A percentile compares a stretch with the other conserved stretches of the same genome.
Evolutionary conservation across 192 early-diverging fungal genomes (phyloP).

Genomic region (Entomortierella parvispora): DNA sequence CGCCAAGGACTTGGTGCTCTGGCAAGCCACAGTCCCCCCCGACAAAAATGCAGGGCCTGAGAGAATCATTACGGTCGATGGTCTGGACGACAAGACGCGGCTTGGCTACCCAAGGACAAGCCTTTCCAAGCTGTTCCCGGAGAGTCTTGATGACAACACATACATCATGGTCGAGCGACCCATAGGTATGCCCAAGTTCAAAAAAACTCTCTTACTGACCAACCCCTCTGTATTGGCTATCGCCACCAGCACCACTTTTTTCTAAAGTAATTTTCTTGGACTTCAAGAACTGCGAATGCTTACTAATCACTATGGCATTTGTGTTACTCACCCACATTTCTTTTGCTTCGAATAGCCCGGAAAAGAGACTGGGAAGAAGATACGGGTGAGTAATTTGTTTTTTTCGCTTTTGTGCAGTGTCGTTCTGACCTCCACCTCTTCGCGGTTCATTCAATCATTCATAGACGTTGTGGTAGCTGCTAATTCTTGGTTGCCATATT

Average conservation of each 20-base stretch:
- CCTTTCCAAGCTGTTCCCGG: not conserved
- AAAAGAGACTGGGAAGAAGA: slow-evolving; percentile 19
- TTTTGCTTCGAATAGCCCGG: slow-evolving; percentile 6
- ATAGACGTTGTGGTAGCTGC: not conserved
- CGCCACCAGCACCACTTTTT: too few relatives aligned
- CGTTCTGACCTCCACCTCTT: not conserved
- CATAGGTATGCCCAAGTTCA: not conserved
- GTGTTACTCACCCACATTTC: not conserved
- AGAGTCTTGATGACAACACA: not conserved
- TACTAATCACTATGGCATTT: too few relatives aligned
- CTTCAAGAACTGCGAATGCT: too few relatives aligned
- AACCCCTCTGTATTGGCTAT: too few relatives aligned
- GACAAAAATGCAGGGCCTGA: not conserved
- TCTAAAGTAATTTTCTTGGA: too few relatives aligned
- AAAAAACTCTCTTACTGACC: slow-evolving; percentile 5
- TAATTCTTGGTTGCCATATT: not conserved
- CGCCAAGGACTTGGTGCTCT: not conserved
- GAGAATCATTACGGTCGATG: not conserved
- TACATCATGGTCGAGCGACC: slow-evolving; percentile 7
- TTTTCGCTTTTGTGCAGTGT: not conserved
- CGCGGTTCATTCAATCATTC: not conserved
- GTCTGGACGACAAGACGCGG: not conserved
- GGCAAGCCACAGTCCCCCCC: slow-evolving; percentile 7
- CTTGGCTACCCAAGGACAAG: not conserved
- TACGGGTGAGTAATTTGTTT: slow-evolving; percentile 14